A percentile compares a stretch with the other conserved stretches of the same genome.
Evolutionary conservation across 306 rosid genomes (phyloP).

Genomic region (Cicer chorassanicum): DNA sequence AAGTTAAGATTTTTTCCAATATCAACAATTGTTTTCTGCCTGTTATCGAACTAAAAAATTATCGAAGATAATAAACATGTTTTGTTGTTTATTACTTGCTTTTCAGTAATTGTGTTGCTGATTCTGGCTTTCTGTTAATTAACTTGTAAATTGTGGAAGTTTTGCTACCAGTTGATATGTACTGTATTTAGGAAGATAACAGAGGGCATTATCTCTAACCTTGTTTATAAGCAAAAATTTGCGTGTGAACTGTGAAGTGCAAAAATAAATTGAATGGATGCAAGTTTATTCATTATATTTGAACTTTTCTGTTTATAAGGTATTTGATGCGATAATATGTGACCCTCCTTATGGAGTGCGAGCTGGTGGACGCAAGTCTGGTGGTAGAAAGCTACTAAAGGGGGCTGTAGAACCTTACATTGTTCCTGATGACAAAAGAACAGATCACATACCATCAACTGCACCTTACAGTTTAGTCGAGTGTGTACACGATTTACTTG

Average conservation of each 20-base stretch:
- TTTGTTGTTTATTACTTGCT: constrained; percentile 7
- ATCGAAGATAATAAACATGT: constrained; percentile 7
- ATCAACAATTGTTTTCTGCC: constrained; percentile 1
- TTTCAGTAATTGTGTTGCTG: constrained; percentile 15
- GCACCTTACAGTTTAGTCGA: constrained; percentile 85
- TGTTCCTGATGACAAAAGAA: constrained; percentile 90
- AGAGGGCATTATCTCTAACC: not conserved
- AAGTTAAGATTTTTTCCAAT: constrained; percentile 21
- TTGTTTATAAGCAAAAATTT: constrained; percentile 18
- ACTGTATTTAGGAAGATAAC: constrained; percentile 12
- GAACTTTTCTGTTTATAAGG: constrained; percentile 48
- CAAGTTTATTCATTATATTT: constrained; percentile 3
- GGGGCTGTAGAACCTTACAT: constrained; percentile 76
- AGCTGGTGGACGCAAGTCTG: constrained; percentile 98
- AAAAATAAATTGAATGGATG: constrained; percentile 21
- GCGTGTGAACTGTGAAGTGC: constrained; percentile 1
- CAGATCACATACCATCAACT: constrained; percentile 94
- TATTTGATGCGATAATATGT: constrained; percentile 93
- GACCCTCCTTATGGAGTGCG: constrained; percentile 99
- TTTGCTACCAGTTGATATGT: constrained; percentile 17
- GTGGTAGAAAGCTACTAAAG: constrained; percentile 89
- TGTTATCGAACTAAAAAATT: constrained; percentile 14
- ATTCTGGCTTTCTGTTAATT: constrained; percentile 18
- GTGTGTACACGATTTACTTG: constrained; percentile 95
- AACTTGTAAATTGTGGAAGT: constrained; percentile 11